phyloP scores from a whole-genome alignment of 2,329 filamentous ascomycete genomes.

The Colletotrichum zoysiae region DNA sequence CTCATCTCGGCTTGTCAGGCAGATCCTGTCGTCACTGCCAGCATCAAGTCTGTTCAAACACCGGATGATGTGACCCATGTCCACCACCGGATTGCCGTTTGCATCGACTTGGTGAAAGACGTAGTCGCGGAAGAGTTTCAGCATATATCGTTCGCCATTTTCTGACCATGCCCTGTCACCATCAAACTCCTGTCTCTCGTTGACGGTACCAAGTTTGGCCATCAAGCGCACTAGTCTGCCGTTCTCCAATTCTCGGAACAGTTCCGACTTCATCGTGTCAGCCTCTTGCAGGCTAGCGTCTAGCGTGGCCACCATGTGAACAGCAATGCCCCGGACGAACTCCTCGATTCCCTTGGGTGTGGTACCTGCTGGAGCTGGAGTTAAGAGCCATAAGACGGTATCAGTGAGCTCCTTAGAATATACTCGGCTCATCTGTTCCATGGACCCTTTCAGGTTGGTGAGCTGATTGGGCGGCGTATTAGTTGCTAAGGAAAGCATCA shows the following conservation, averaged over 20 bases:
- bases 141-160: conserved; percentile 89
- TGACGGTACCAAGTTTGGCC: conserved; percentile 86
- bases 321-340: conserved; percentile 82
- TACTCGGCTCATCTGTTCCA: conserved; percentile 81
- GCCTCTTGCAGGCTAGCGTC: conserved; percentile 84
- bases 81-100: conserved; percentile 84
- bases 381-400: conserved; percentile 85
- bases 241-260: conserved; percentile 89
- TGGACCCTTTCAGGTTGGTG: conserved; percentile 74
- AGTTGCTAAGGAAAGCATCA: conserved; percentile 86
- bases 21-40: conserved; percentile 87
- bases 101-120: conserved; percentile 96
- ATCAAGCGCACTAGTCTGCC: conserved; percentile 84
- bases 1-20: conserved; percentile 88
- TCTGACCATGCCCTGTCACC: conserved; percentile 87
- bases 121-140: conserved; percentile 96
- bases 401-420: conserved; percentile 86
- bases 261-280: conserved; percentile 78
- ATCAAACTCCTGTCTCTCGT: conserved; percentile 89
- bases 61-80: conserved; percentile 87
- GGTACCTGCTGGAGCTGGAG: conserved; percentile 66
- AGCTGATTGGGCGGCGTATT: conserved; percentile 68
- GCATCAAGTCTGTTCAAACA: conserved; percentile 95
- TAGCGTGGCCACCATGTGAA: conserved; percentile 80
- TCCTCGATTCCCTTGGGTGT: conserved; percentile 81